Conservation (phyloP, 495 filamentous ascomycete species). For the Aspergillus ostianus region DNA sequence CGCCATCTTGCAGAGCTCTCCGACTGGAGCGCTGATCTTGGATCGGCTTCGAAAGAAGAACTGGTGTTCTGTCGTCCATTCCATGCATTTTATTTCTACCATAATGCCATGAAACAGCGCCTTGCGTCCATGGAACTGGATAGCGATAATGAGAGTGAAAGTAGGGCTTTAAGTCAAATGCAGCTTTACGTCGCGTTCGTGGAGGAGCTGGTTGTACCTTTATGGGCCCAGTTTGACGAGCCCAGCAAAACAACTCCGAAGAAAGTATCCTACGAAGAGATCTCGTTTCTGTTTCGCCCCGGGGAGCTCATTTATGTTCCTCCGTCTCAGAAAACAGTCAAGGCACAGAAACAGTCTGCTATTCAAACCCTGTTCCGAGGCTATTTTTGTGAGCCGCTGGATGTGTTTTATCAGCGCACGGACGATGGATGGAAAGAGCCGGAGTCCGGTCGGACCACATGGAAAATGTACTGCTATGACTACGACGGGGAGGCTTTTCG, state of each 20-base stretch:
- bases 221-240: conserved; percentile 1
- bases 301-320: not conserved
- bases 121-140: not conserved
- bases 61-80: not conserved
- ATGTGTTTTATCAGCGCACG: not conserved
- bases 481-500: not conserved
- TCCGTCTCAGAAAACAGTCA: not conserved
- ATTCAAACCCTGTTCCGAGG: not conserved
- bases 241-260: not conserved
- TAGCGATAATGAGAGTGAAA: not conserved
- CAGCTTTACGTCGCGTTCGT: not conserved
- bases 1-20: not conserved
- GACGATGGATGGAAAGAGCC: not conserved
- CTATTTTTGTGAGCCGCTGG: not conserved
- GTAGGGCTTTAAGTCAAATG: not conserved
- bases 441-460: not conserved
- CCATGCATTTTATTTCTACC: not conserved
- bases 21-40: conserved; percentile 1
- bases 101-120: not conserved
- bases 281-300: not conserved
- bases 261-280: conserved; percentile 1
- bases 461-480: not conserved
- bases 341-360: not conserved
- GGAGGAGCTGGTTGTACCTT: not conserved
- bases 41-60: not conserved